phyloP scores from a whole-genome alignment of 2,329 filamentous ascomycete genomes.

The Xylaria sp. region DNA sequence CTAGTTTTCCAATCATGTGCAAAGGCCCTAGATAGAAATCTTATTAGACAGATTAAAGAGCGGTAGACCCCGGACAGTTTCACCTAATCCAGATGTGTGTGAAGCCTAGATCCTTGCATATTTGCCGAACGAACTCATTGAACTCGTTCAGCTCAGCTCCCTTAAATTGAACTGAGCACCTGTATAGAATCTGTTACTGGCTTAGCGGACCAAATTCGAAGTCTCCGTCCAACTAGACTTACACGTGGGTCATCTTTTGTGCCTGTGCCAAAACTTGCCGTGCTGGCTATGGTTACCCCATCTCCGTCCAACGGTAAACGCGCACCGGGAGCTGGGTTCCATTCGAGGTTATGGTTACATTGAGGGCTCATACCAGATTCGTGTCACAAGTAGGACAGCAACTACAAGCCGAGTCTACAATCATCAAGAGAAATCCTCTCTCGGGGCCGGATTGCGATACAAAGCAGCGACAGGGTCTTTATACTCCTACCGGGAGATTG shows the following conservation, averaged over 20 bases:
- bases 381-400: neutral
- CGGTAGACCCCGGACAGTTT: no score
- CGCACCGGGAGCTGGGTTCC: slow-evolving; percentile 15
- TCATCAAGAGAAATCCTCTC: neutral
- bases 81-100: slow-evolving; percentile 16
- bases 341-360: slow-evolving; percentile 3
- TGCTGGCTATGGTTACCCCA: neutral
- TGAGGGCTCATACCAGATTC: neutral
- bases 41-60: neutral
- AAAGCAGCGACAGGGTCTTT: neutral
- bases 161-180: neutral
- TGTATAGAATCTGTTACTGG: neutral
- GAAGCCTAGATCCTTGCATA: no score
- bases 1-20: slow-evolving; percentile 10
- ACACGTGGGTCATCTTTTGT: slow-evolving; percentile 2
- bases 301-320: neutral
- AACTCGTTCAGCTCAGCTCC: slow-evolving; percentile 6
- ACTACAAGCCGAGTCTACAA: neutral
- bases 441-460: no score
- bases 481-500: neutral
- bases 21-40: neutral
- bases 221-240: neutral
- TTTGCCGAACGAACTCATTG: slow-evolving; percentile 12
- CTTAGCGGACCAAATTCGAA: neutral
- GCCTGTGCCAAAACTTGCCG: neutral